These are phyloP conservation scores for Neopestalotiopsis sp. DNA, from an alignment of 2,329 filamentous ascomycete species.

Conservation along the genomic window DNA sequence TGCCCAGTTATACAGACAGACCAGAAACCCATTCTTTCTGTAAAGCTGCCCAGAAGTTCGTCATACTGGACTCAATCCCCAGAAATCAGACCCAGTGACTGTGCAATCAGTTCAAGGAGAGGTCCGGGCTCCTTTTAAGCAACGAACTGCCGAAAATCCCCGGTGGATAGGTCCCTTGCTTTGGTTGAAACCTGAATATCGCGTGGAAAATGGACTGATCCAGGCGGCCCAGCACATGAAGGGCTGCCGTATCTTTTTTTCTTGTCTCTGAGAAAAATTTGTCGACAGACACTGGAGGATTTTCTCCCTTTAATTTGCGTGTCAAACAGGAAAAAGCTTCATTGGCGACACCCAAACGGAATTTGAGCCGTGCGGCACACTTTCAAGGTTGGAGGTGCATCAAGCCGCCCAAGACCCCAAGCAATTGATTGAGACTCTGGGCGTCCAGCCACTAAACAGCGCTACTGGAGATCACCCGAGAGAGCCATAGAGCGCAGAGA, in stretches of 20 bases:
- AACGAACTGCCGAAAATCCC: neutral
- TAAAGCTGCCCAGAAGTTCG: neutral
- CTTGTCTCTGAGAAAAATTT: neutral
- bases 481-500: neutral
- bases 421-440: neutral
- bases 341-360: neutral
- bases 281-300: neutral
- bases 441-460: neutral
- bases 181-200: neutral
- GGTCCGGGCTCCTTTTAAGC: neutral
- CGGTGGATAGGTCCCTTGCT: neutral
- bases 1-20: too few relatives aligned
- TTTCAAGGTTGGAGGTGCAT: neutral
- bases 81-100: neutral
- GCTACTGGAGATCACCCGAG: neutral
- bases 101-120: neutral
- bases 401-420: neutral
- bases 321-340: neutral
- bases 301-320: neutral
- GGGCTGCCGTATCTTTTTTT: neutral
- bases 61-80: neutral
- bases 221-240: constrained; percentile 2
- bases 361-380: neutral
- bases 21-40: neutral
- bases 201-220: constrained; percentile 2